Percentiles rank a stretch among this genome's conserved stretches.
phyloP scores from a whole-genome alignment of 768 basidiomycete species.

The Panellus pusillus region DNA sequence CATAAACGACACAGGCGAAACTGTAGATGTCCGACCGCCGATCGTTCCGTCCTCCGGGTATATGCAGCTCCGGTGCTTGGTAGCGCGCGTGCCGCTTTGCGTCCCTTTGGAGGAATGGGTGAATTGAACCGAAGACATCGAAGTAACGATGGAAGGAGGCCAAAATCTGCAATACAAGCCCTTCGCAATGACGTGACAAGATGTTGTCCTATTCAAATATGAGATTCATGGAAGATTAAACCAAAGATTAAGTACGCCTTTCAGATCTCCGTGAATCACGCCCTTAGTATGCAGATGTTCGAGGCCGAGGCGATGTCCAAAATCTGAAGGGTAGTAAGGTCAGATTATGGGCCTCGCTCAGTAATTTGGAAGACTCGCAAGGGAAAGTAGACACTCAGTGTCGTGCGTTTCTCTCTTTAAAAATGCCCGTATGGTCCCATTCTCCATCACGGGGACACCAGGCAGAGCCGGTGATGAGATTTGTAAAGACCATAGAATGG shows the following conservation, averaged over 20 bases:
- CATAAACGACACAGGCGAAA: constrained; percentile 40
- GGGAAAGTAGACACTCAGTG: constrained; percentile 5
- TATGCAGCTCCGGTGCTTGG: constrained; percentile 40
- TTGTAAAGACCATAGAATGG: constrained; percentile 24
- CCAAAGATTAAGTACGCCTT: constrained; percentile 10
- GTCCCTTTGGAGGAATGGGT: constrained; percentile 20
- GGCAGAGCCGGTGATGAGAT: constrained; percentile 17
- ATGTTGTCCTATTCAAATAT: constrained; percentile 39
- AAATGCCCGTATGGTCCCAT: constrained; percentile 26
- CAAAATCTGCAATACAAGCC: constrained; percentile 53
- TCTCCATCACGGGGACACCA: constrained; percentile 31
- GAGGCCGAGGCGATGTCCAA: constrained; percentile 18
- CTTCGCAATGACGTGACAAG: constrained; percentile 35
- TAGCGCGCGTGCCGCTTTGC: constrained; percentile 34
- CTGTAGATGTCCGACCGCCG: constrained; percentile 40
- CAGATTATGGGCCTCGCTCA: not conserved
- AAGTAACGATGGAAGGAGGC: constrained; percentile 33
- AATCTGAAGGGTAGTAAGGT: constrained; percentile 8
- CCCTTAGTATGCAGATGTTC: constrained; percentile 17
- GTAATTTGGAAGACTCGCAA: not conserved
- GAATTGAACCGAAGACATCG: constrained; percentile 17
- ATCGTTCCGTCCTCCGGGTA: constrained; percentile 16
- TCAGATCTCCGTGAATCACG: constrained; percentile 23
- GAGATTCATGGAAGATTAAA: not conserved
- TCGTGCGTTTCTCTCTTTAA: constrained; percentile 1